These are phyloP conservation scores for Monilinia fructigena DNA, from an alignment of 2,329 filamentous ascomycete species.

Conservation along the genomic window DNA sequence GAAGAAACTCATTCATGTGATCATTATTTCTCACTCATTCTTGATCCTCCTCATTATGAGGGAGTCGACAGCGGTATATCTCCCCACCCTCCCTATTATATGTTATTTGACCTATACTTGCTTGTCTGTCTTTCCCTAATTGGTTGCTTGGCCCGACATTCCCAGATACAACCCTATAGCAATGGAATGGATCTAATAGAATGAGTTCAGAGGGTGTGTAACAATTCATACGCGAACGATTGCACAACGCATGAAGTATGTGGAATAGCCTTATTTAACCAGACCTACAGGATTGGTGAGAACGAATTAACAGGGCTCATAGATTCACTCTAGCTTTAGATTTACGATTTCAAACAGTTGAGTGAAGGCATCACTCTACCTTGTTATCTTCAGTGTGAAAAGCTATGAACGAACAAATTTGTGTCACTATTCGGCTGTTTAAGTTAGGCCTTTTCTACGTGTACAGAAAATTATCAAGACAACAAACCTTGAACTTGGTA, in stretches of 20 bases:
- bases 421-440: not conserved
- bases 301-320: not conserved
- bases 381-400: not conserved
- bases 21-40: not conserved
- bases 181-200: not conserved
- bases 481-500: not conserved
- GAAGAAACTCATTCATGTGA: not conserved
- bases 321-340: not conserved
- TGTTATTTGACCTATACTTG: not conserved
- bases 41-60: not conserved
- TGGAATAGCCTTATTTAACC: conserved; percentile 12
- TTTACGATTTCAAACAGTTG: not conserved
- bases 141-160: not conserved
- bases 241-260: not conserved
- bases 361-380: not conserved
- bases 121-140: not conserved
- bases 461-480: not conserved
- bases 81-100: not conserved
- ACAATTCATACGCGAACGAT: not conserved
- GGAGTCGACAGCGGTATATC: not conserved
- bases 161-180: not conserved
- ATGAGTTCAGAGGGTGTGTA: too few species aligned
- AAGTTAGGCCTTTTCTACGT: not conserved
- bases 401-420: not conserved
- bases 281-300: not conserved